Conservation (phyloP, 371 early-diverging fungal species). For the Haplosporangium sp. region DNA sequence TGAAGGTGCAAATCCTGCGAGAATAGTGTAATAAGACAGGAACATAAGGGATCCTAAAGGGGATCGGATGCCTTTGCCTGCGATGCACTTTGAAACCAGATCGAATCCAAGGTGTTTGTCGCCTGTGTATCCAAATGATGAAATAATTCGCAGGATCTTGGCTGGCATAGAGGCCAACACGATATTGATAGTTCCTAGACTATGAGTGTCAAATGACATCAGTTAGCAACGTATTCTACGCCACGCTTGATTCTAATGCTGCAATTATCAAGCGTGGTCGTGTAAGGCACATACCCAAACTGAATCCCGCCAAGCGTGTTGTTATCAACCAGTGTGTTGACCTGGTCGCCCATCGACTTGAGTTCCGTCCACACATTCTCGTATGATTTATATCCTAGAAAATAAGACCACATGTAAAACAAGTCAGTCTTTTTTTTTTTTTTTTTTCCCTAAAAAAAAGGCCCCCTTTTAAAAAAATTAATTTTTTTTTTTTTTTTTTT, state of each 20-base stretch:
- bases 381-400: constrained; percentile 56
- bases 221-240: no score
- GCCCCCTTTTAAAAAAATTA: neutral
- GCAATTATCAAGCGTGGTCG: no score
- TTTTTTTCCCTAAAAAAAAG: neutral
- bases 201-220: no score
- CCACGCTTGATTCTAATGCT: no score
- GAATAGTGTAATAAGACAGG: constrained; percentile 61
- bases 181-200: constrained; percentile 71
- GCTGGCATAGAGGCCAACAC: constrained; percentile 69
- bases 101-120: constrained; percentile 70
- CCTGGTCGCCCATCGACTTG: constrained; percentile 43
- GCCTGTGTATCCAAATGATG: constrained; percentile 65
- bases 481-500: neutral
- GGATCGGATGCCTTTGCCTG: constrained; percentile 67
- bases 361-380: constrained; percentile 54
- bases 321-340: constrained; percentile 37
- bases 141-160: constrained; percentile 65
- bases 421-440: neutral
- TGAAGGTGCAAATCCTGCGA: constrained; percentile 61
- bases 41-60: constrained; percentile 69
- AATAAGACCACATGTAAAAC: neutral
- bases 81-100: constrained; percentile 63
- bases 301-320: constrained; percentile 50
- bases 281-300: constrained; percentile 48